Evolutionary conservation across 2,329 filamentous ascomycete species (phyloP), one percentile per base, ranked within the genome.

Genomic region (Calonectria fujianensis): DNA sequence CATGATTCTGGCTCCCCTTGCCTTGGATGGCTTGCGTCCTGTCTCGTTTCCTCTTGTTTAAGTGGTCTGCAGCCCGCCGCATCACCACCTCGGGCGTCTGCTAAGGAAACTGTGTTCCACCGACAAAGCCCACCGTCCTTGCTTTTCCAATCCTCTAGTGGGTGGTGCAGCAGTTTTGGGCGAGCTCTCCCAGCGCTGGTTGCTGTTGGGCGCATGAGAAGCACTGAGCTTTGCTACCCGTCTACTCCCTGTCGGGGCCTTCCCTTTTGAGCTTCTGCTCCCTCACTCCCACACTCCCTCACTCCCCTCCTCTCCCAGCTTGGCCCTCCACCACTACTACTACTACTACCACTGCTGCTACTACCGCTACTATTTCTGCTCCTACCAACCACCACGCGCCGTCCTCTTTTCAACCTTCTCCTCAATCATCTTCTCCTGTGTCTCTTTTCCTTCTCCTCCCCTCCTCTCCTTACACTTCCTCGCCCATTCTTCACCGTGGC

Each of bases 251-350:
- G 57, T 61, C 57, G 57, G 57, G 57, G 57, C n/a, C 57, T 61
- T 61, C 57, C 57, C 57, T 65, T 65, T 65, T 65, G 61, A 45
- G 41, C 61, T 65, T 29, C 48, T 54, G 51, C 24, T 29, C 51
- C 24, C 29, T 54, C 50, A 24, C 59, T n/a, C 39, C 37, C 59
- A 45, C 37, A 27, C 39, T 31, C 24, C 24, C 24, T 24, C 24
- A 24, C 24, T 24, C 24, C 24, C 24, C 39, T 18, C 20, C 39
- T 65, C 29, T n/a, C 27, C 37, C 61, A 61, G 14, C 65, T 73
- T 54, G 37, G 37, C 70, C 70, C 70, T 73, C 70, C 70, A 69
- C 48, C 57, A 67, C 63, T 29, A 65, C 61, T 13, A 65, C 50
- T 57, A 45, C 41, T 48, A 6, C 41, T 20, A 20, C 51, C 16